A percentile compares a stretch with the other conserved stretches of the same genome.
Conservation (phyloP, 2,329 filamentous ascomycete genomes). For the Fusarium temperatum region DNA sequence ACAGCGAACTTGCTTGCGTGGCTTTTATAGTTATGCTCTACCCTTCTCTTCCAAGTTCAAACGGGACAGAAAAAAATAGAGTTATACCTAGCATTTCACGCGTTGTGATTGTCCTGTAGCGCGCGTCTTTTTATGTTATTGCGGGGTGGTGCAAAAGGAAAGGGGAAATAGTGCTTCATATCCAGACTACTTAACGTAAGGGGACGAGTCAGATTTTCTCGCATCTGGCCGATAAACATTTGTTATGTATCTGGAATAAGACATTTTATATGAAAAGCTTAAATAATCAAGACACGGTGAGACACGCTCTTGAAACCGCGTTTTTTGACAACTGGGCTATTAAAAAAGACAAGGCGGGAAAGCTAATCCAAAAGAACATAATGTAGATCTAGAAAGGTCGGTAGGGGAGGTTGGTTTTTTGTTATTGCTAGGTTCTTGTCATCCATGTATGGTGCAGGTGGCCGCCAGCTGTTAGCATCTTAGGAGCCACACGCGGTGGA, state of each 20-base stretch:
- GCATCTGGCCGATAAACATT: constrained; percentile 15
- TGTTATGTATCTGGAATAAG: constrained; percentile 3
- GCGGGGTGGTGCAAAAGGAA: constrained; percentile 34
- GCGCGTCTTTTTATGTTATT: constrained; percentile 36
- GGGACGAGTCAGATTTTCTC: constrained; percentile 27
- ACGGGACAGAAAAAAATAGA: constrained; percentile 1
- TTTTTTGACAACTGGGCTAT: constrained; percentile 4
- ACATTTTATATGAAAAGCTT: constrained; percentile 18
- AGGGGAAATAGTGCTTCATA: constrained; percentile 15
- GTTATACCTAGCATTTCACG: constrained; percentile 20
- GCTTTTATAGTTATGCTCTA: neutral
- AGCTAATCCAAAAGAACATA: constrained; percentile 15
- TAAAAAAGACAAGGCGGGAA: constrained; percentile 27
- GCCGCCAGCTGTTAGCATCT: constrained; percentile 17
- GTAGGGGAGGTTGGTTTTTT: constrained; percentile 24
- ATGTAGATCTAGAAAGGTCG: constrained; percentile 19
- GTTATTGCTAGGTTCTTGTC: constrained; percentile 16
- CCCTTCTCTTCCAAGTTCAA: neutral
- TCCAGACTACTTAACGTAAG: constrained; percentile 14
- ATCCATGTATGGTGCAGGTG: neutral
- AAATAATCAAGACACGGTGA: constrained; percentile 22
- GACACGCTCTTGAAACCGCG: constrained; percentile 20
- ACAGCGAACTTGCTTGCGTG: neutral
- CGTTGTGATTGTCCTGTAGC: constrained; percentile 23
- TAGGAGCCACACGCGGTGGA: constrained; percentile 11